Percentiles rank a stretch among this genome's conserved stretches.
Conservation (phyloP, 257 asterid species). For the Anisodus tanguticus region DNA sequence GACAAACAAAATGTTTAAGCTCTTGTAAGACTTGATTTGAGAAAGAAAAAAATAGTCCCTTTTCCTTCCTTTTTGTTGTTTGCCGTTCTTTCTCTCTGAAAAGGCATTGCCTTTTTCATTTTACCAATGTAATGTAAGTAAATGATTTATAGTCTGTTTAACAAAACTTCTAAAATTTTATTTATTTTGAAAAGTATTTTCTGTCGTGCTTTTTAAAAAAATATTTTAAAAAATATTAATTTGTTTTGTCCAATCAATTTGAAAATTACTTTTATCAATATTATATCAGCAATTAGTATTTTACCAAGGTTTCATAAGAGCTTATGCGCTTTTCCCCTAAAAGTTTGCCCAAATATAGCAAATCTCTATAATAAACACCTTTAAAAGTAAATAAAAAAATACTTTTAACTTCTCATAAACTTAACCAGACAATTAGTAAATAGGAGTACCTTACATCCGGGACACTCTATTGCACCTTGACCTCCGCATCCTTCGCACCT, state of each 20-base stretch:
- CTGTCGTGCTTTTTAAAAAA: too few relatives aligned
- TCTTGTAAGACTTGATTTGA: background rate
- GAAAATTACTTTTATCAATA: too few relatives aligned
- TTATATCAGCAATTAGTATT: background rate
- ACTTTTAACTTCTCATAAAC: background rate
- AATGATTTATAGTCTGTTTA: background rate
- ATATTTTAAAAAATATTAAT: background rate
- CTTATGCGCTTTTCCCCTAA: background rate
- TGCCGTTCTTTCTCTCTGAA: background rate
- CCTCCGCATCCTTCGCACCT: constrained; percentile 74
- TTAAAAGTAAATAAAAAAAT: background rate
- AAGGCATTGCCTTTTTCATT: background rate
- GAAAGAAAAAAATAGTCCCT: too few relatives aligned
- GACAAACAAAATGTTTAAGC: background rate
- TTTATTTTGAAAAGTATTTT: background rate
- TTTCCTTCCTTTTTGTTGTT: background rate
- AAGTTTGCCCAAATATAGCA: background rate
- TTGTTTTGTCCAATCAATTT: too few relatives aligned
- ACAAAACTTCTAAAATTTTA: background rate
- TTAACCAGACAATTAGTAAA: background rate
- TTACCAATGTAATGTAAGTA: background rate
- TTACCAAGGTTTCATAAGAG: background rate
- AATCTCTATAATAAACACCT: background rate
- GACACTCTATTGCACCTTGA: constrained; percentile 83
- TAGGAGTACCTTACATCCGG: constrained; percentile 74